These are phyloP conservation scores for Camellia lanceoleosa DNA, from an alignment of 148 eudicot genomes.

Conservation along the genomic window DNA sequence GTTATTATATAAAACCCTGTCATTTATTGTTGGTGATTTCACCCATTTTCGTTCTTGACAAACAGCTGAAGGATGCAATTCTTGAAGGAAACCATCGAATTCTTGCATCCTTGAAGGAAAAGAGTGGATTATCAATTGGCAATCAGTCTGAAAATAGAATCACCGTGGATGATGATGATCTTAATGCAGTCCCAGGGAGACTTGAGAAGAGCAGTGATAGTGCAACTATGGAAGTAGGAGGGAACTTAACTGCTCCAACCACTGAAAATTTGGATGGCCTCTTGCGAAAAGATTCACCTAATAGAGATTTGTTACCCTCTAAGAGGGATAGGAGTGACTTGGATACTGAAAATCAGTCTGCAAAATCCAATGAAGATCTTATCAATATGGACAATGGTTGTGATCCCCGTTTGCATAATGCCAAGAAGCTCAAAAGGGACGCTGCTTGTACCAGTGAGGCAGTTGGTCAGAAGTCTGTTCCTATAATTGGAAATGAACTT, in stretches of 20 bases:
- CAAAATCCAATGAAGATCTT: slow-evolving; percentile 5
- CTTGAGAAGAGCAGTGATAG: slow-evolving; percentile 6
- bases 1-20: neutral
- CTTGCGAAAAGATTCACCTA: slow-evolving; percentile 13
- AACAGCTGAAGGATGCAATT: slow-evolving; percentile 63
- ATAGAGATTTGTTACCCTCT: slow-evolving; percentile 18
- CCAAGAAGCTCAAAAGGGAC: slow-evolving; percentile 46
- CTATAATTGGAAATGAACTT: slow-evolving; percentile 17
- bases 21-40: slow-evolving; percentile 6
- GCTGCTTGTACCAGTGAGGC: slow-evolving; percentile 11
- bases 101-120: slow-evolving; percentile 39
- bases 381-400: slow-evolving; percentile 14
- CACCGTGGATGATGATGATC: slow-evolving; percentile 22
- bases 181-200: slow-evolving; percentile 8
- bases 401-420: slow-evolving; percentile 18
- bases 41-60: neutral
- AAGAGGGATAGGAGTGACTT: slow-evolving; percentile 27
- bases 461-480: slow-evolving; percentile 19
- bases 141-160: slow-evolving; percentile 16
- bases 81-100: slow-evolving; percentile 39
- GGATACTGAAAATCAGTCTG: slow-evolving; percentile 18
- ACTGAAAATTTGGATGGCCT: slow-evolving; percentile 11
- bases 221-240: slow-evolving; percentile 14
- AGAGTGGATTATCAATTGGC: slow-evolving; percentile 34
- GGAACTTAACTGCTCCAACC: slow-evolving; percentile 14